These are phyloP conservation scores for Bocquillonia castaneifolia DNA, from an alignment of 441 rosid genomes.

Conservation along the genomic window DNA sequence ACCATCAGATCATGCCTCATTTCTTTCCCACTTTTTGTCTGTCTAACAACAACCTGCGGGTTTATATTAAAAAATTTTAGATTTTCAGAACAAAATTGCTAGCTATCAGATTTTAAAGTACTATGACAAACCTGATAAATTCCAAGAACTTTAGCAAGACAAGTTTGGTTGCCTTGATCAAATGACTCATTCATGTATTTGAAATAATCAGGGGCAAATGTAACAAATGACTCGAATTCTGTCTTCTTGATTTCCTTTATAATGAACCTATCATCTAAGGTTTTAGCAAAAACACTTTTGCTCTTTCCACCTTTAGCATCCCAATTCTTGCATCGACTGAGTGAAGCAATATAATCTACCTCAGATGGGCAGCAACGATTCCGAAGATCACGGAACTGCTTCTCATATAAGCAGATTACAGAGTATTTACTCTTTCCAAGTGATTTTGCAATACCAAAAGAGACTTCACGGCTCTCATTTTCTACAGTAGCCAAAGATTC, in stretches of 20 bases:
- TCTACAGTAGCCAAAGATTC: conserved; percentile 58
- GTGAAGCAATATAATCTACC: conserved; percentile 75
- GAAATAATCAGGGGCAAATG: conserved; percentile 75
- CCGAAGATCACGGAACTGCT: conserved; percentile 75
- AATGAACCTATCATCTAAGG: conserved; percentile 80
- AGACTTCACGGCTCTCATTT: conserved; percentile 52
- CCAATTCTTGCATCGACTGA: conserved; percentile 87
- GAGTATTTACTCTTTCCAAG: conserved; percentile 77
- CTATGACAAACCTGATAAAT: conserved; percentile 69
- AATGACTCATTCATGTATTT: conserved; percentile 76
- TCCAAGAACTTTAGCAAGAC: conserved; percentile 95
- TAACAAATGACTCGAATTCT: conserved; percentile 82
- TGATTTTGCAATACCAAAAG: conserved; percentile 56
- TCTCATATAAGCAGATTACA: conserved; percentile 61
- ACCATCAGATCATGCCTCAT: conserved; percentile 81
- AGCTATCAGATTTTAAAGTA: neutral
- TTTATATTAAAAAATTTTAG: conserved; percentile 15
- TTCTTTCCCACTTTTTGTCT: conserved; percentile 75
- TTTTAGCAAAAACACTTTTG: conserved; percentile 79
- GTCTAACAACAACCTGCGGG: conserved; percentile 72
- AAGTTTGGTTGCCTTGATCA: conserved; percentile 77
- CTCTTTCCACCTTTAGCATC: conserved; percentile 99
- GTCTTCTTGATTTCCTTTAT: conserved; percentile 94
- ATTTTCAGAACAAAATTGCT: neutral
- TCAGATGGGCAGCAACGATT: conserved; percentile 65